phyloP scores from a whole-genome alignment of 257 asterid genomes.

The Parsonsia alboflavescens region DNA sequence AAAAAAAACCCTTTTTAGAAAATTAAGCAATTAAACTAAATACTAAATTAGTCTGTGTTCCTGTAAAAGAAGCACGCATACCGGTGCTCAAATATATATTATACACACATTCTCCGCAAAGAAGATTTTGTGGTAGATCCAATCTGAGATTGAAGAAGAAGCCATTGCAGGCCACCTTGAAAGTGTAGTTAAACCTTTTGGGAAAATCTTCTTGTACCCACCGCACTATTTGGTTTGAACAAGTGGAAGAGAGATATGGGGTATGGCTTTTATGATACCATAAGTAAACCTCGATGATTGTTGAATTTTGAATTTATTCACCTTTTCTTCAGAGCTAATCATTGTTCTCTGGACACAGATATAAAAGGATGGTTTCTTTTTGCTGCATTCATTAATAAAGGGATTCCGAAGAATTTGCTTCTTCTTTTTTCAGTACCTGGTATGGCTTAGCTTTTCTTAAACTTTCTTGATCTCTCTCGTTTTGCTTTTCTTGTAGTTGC shows the following conservation, averaged over 20 bases:
- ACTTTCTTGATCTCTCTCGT: conserved; percentile 9
- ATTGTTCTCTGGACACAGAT: neutral
- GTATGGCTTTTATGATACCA: neutral
- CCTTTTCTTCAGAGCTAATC: conserved; percentile 7
- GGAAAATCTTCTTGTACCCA: conserved; percentile 34
- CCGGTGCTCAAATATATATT: neutral
- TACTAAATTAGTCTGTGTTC: neutral
- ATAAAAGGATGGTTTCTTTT: conserved; percentile 2
- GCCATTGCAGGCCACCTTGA: conserved; percentile 24
- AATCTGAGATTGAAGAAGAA: conserved; percentile 20
- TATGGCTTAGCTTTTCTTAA: conserved; percentile 1
- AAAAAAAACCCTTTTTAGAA: neutral
- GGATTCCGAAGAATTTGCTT: conserved; percentile 4
- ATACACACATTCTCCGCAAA: neutral
- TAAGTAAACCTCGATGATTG: neutral
- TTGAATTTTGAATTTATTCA: neutral
- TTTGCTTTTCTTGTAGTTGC: neutral
- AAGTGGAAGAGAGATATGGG: neutral
- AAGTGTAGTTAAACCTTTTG: conserved; percentile 40
- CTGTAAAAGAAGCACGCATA: neutral
- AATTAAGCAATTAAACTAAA: no score
- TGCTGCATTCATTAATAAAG: neutral
- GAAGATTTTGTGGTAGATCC: conserved; percentile 34
- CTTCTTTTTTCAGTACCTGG: conserved; percentile 3
- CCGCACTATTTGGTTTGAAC: conserved; percentile 5